These are phyloP conservation scores for Paulownia fortunei DNA, from an alignment of 257 asterid genomes.

Conservation along the genomic window DNA sequence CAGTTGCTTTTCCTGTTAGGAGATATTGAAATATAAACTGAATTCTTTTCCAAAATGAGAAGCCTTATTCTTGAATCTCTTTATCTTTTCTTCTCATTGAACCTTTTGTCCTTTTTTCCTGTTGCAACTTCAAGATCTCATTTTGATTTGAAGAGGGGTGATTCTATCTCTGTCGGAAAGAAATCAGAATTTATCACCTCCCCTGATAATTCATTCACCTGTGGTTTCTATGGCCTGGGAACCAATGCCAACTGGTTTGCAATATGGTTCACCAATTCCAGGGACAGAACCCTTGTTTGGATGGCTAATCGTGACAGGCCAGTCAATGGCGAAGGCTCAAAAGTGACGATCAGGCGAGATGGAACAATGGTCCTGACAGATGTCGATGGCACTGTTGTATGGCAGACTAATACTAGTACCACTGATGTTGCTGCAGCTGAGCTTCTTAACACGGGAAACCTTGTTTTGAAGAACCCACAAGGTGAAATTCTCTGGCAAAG, in stretches of 20 bases:
- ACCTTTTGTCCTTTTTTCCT: conserved; percentile 15
- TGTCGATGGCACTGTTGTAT: conserved; percentile 45
- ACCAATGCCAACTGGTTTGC: conserved; percentile 70
- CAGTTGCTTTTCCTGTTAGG: background rate
- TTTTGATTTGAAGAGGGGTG: conserved; percentile 38
- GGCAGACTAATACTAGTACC: conserved; percentile 57
- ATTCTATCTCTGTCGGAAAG: conserved; percentile 52
- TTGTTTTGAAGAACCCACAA: conserved; percentile 44
- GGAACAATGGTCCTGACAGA: conserved; percentile 58
- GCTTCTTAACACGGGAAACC: conserved; percentile 63
- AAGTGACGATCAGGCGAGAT: conserved; percentile 37
- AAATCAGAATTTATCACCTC: conserved; percentile 51
- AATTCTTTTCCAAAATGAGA: conserved; percentile 30
- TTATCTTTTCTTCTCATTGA: conserved; percentile 12
- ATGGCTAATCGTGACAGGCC: conserved; percentile 67
- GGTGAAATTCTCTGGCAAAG: conserved; percentile 66
- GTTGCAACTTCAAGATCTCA: conserved; percentile 35
- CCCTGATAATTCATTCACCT: conserved; percentile 57
- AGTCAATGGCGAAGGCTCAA: conserved; percentile 56
- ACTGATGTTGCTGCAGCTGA: conserved; percentile 43
- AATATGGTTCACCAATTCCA: conserved; percentile 72
- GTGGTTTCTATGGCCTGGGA: conserved; percentile 59
- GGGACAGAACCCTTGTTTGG: conserved; percentile 67
- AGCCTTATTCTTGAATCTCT: conserved; percentile 25
- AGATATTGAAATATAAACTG: background rate